Percentiles rank a stretch among this genome's conserved stretches.
Conservation (phyloP, 2,329 filamentous ascomycete genomes). For the Cercospora citrullina region DNA sequence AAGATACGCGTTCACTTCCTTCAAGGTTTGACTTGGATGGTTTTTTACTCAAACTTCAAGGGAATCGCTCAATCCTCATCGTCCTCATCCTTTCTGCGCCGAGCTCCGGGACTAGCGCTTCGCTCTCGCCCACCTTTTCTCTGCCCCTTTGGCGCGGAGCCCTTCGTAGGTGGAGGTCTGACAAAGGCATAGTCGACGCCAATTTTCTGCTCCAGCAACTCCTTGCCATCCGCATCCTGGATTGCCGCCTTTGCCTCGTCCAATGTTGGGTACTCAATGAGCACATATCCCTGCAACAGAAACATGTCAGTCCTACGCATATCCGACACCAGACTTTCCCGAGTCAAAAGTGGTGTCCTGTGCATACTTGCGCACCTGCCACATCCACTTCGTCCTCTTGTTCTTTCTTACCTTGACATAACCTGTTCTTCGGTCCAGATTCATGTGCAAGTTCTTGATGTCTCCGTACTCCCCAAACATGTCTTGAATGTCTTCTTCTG, state of each 20-base stretch:
- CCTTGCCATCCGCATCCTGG: constrained; percentile 72
- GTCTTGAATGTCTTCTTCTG: constrained; percentile 79
- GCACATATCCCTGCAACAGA: constrained; percentile 68
- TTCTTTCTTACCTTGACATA: constrained; percentile 70
- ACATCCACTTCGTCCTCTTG: background rate
- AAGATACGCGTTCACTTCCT: background rate
- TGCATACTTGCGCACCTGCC: constrained; percentile 5
- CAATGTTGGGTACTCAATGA: constrained; percentile 81
- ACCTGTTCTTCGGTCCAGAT: constrained; percentile 77
- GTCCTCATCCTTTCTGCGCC: constrained; percentile 31
- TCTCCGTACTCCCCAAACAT: constrained; percentile 81
- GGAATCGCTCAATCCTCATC: constrained; percentile 23
- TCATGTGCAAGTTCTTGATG: constrained; percentile 83
- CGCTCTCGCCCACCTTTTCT: constrained; percentile 41
- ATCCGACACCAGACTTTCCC: constrained; percentile 1
- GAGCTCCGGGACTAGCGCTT: constrained; percentile 48
- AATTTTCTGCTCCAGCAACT: constrained; percentile 79
- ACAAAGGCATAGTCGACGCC: constrained; percentile 84
- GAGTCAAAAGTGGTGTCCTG: background rate
- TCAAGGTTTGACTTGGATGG: background rate
- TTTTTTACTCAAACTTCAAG: background rate
- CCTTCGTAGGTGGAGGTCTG: constrained; percentile 67
- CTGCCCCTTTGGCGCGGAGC: constrained; percentile 31
- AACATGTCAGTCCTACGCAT: constrained; percentile 3
- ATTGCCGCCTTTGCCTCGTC: constrained; percentile 80